phyloP scores from a whole-genome alignment of 2,329 filamentous ascomycete genomes.

The Colletotrichum phormii region DNA sequence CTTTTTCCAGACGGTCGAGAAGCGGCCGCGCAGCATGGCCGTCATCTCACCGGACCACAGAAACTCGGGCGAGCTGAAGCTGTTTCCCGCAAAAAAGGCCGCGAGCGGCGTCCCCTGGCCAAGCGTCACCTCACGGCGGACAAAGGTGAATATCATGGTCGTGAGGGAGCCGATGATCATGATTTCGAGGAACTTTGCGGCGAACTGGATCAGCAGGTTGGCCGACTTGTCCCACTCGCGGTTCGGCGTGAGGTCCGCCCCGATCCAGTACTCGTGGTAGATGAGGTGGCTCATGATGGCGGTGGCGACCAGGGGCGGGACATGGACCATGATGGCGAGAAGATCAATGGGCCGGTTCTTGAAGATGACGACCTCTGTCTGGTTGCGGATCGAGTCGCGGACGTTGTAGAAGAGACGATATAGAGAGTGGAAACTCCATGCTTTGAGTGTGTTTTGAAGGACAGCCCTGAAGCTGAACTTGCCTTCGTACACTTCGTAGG shows the following conservation, averaged over 20 bases:
- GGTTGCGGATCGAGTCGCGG: not conserved
- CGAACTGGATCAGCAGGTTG: not conserved
- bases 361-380: not conserved
- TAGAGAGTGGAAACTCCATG: not conserved
- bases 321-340: constrained; percentile 5
- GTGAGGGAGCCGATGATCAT: constrained; percentile 3
- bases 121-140: not conserved
- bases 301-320: constrained; percentile 1
- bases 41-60: not conserved
- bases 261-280: constrained; percentile 6
- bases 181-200: constrained; percentile 6
- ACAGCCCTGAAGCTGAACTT: not conserved
- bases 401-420: not conserved
- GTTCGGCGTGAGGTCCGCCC: not conserved
- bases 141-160: constrained; percentile 14
- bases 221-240: not conserved
- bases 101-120: constrained; percentile 1
- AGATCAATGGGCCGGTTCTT: not conserved
- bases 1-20: constrained; percentile 9
- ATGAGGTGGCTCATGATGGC: not conserved
- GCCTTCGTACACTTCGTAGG: not conserved
- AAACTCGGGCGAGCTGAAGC: not conserved
- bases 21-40: not conserved
- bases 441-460: not conserved
- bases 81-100: not conserved